These are phyloP conservation scores for Mycena haematopus DNA, from an alignment of 768 basidiomycete genomes.

Conservation along the genomic window DNA sequence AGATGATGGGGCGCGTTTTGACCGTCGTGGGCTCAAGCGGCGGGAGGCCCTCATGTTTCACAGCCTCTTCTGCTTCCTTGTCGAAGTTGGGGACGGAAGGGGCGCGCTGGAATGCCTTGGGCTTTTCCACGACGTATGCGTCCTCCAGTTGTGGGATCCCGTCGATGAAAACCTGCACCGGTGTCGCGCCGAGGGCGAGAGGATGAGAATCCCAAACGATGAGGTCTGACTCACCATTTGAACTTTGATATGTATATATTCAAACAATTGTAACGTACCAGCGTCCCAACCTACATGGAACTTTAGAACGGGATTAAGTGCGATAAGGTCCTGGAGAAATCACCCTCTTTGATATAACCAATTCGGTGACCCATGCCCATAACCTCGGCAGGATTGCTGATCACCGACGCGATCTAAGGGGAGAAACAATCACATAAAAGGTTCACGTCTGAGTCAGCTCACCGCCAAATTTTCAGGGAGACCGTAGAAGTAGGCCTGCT, in stretches of 20 bases:
- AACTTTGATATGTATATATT: background rate
- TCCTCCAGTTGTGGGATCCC: constrained; percentile 76
- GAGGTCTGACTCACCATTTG: constrained; percentile 54
- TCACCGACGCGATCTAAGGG: constrained; percentile 55
- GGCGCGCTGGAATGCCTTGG: constrained; percentile 45
- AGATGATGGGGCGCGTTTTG: constrained; percentile 49
- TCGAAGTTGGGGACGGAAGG: constrained; percentile 76
- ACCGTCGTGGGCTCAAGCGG: constrained; percentile 58
- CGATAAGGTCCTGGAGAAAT: background rate
- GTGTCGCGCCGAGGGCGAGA: constrained; percentile 84
- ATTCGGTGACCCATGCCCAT: constrained; percentile 84
- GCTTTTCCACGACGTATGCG: constrained; percentile 59
- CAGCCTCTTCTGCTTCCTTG: constrained; percentile 64
- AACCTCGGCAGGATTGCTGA: constrained; percentile 70
- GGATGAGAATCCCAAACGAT: constrained; percentile 90
- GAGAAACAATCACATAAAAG: background rate
- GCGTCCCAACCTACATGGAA: constrained; percentile 71
- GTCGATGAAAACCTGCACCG: constrained; percentile 88
- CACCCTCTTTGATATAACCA: constrained; percentile 75
- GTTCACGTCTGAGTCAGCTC: background rate
- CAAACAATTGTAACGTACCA: constrained; percentile 44
- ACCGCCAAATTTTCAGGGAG: constrained; percentile 68
- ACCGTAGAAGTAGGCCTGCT: constrained; percentile 84
- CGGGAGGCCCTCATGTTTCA: constrained; percentile 76
- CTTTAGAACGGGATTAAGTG: background rate